Base-by-base conservation (phyloP, 768 basidiomycete genomes). In the Tricholoma terreum region DNA sequence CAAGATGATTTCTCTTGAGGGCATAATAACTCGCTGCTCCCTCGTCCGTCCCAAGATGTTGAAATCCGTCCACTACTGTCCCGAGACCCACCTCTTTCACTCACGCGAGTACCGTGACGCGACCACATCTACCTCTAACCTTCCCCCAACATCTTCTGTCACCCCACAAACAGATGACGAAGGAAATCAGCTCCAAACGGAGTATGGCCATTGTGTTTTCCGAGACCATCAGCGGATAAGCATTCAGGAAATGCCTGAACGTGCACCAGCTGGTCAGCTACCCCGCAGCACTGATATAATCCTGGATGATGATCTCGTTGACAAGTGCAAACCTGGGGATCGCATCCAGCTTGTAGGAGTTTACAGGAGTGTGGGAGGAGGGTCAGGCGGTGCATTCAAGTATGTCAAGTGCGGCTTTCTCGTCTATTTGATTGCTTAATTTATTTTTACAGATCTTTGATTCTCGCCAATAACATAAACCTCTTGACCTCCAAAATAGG, bases 201-300 rank as follows among this genome's bases (percentile, higher is more conserved):
- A 99, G 75, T 98, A 86, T 68, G 97, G 97, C 4, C 78, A 88
- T 61, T 92, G 90, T 68, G 84, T 90, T 7, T 99, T 97, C 77
- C 80, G 92, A 56, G 97, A 99, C 73, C 93, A 98, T 72, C 97
- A 99, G 73, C 86, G 94, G 62, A 92, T 98, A 68, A 94, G 87
- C 71, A 98, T 99, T 60, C 97, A 99, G 75, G 97, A 99, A 69
- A 98, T 99, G 96, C 97, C 97, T 2, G 97, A 99, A 74, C 86
- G 97, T 21, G 95, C 97, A 12, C 97, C 97, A 22, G 91, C 97
- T 43, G 97, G 97, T 27, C 96, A 98, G 71, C 79, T 99, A 27
- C 97, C 97, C 45, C 83, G 97, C 49, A 95, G 94, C 65, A 94
- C 94, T 34, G 97, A 99, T 71, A 89, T 98, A 52, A 91, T 98